Percentiles rank a stretch among this genome's conserved stretches.
These are phyloP conservation scores for Pogostemon cablin DNA, from an alignment of 257 asterid species.

Conservation along the genomic window DNA sequence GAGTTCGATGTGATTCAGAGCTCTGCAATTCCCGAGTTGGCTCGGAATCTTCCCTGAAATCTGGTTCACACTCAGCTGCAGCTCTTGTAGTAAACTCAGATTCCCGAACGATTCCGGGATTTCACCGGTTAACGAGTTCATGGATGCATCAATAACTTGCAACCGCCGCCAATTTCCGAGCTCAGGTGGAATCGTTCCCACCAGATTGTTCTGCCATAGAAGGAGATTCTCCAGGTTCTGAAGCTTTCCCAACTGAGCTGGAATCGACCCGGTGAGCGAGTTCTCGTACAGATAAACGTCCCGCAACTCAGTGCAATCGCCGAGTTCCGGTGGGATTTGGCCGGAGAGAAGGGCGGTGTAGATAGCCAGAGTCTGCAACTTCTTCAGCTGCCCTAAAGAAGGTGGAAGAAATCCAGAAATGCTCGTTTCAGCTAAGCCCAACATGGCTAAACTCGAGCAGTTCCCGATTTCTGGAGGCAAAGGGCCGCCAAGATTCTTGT, in stretches of 20 bases:
- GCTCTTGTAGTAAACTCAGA: conserved; percentile 50
- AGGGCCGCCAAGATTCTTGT: conserved; percentile 68
- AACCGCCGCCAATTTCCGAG: conserved; percentile 57
- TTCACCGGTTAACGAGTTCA: conserved; percentile 64
- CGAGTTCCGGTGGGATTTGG: conserved; percentile 74
- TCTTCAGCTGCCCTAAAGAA: conserved; percentile 56
- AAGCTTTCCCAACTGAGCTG: conserved; percentile 56
- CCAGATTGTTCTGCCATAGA: conserved; percentile 71
- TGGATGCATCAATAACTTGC: conserved; percentile 56
- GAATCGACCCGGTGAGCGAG: conserved; percentile 68
- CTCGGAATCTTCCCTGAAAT: conserved; percentile 67
- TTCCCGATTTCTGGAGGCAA: conserved; percentile 68
- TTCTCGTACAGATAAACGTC: conserved; percentile 67
- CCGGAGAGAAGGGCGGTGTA: conserved; percentile 78
- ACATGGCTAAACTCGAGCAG: conserved; percentile 53
- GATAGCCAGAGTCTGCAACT: conserved; percentile 59
- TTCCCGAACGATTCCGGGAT: conserved; percentile 66
- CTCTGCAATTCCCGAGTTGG: conserved; percentile 61
- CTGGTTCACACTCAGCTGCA: conserved; percentile 72
- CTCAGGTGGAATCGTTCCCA: conserved; percentile 62
- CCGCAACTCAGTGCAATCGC: conserved; percentile 51
- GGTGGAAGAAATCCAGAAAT: conserved; percentile 74
- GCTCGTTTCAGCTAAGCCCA: conserved; percentile 78
- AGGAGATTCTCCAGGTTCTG: conserved; percentile 52
- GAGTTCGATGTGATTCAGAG: conserved; percentile 67